Percentiles rank a stretch among this genome's conserved stretches.
Evolutionary conservation across 768 basidiomycete genomes (phyloP).

Genomic region (Lactifluus piperatus): DNA sequence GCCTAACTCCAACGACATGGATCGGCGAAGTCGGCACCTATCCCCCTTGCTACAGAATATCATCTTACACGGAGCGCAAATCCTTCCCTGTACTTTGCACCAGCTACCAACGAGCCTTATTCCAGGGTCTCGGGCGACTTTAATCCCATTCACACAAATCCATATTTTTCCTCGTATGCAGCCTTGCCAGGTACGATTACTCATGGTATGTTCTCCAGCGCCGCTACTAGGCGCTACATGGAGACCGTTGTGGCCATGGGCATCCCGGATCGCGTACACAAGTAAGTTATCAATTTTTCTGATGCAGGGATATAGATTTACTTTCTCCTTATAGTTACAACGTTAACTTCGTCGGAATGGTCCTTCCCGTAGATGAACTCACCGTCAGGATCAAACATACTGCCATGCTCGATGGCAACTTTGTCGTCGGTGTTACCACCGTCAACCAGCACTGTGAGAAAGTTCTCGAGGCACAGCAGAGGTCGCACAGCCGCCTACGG

Average conservation of each 20-base stretch:
- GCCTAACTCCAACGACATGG: slow-evolving; percentile 93
- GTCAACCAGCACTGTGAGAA: slow-evolving; percentile 80
- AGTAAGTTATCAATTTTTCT: slow-evolving; percentile 36
- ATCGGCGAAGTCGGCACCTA: slow-evolving; percentile 61
- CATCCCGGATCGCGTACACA: slow-evolving; percentile 78
- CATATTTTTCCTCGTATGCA: slow-evolving; percentile 95
- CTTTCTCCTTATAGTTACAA: slow-evolving; percentile 54
- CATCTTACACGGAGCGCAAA: slow-evolving; percentile 65
- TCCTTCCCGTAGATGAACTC: slow-evolving; percentile 83
- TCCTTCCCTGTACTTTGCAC: slow-evolving; percentile 66
- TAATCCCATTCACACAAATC: slow-evolving; percentile 98
- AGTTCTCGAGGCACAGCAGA: slow-evolving; percentile 90
- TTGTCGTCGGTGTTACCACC: slow-evolving; percentile 84
- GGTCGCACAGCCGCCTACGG: slow-evolving; percentile 85
- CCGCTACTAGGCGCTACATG: slow-evolving; percentile 85
- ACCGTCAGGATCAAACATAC: slow-evolving; percentile 81
- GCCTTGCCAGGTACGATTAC: slow-evolving; percentile 94
- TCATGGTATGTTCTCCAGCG: slow-evolving; percentile 95
- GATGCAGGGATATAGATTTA: slow-evolving; percentile 5
- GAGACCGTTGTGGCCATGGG: slow-evolving; percentile 93
- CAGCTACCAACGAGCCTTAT: slow-evolving; percentile 91
- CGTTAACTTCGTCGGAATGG: slow-evolving; percentile 93
- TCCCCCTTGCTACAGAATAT: slow-evolving; percentile 75
- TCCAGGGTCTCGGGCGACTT: slow-evolving; percentile 95
- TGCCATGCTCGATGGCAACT: slow-evolving; percentile 88